These are phyloP conservation scores for Clonostachys sp. DNA, from an alignment of 2,329 filamentous ascomycete species.

Conservation along the genomic window DNA sequence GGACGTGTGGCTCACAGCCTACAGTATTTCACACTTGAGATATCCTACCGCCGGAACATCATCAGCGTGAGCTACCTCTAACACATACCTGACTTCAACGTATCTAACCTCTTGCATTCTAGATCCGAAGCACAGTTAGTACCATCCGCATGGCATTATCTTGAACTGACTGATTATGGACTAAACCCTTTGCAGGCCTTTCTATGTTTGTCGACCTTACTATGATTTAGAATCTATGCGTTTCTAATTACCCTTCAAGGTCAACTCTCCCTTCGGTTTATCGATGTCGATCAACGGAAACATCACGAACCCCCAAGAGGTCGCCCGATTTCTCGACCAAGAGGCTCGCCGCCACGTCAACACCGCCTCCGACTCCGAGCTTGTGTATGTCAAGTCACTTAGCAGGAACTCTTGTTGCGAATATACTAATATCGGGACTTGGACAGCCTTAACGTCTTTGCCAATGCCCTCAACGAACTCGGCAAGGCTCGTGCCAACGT, in stretches of 20 bases:
- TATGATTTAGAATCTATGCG: neutral
- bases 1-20: too few species aligned
- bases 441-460: constrained; percentile 72
- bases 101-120: constrained; percentile 22
- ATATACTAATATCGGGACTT: neutral
- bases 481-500: constrained; percentile 77
- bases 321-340: constrained; percentile 68
- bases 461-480: constrained; percentile 73
- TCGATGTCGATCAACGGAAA: constrained; percentile 85
- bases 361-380: constrained; percentile 82
- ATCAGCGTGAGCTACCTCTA: constrained; percentile 24
- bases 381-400: constrained; percentile 42
- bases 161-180: neutral
- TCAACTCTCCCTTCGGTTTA: constrained; percentile 57
- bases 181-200: constrained; percentile 45
- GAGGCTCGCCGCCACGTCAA: constrained; percentile 85
- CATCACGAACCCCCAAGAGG: constrained; percentile 69
- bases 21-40: constrained; percentile 56
- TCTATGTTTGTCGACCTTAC: constrained; percentile 51
- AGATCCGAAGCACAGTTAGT: constrained; percentile 58
- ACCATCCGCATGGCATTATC: neutral
- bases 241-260: neutral
- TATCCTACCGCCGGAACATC: constrained; percentile 88
- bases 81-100: too few species aligned
- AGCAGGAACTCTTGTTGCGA: neutral